Evolutionary conservation across 192 early-diverging fungal genomes (phyloP), one percentile per base, ranked within the genome.

Genomic region (Podila epigama): DNA sequence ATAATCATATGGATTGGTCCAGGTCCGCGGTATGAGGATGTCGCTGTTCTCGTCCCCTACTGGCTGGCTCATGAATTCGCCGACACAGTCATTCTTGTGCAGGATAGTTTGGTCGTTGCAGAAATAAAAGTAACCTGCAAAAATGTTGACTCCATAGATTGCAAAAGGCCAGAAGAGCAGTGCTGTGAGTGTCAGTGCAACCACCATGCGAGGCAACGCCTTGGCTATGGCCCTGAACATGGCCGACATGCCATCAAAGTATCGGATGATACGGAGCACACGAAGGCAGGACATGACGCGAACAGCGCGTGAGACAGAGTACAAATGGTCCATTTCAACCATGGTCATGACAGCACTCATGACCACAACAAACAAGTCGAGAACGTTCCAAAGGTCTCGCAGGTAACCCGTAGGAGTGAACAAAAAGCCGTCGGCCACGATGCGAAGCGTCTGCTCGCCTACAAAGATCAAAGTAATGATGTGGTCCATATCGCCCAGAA

Each of bases 1-100:
- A 52, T 86, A 89, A 0, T 81, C 83, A 64, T 86, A 87, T 12
- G 88, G 88, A 34, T 89, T 89, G 16, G 12, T n/a, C 88, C 88
- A 89, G 16, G 64, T 70, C 15, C 86, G 83, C 20, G 88, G 84
- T 10, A 75, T 70, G 8, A 81, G 63, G 11, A 75, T 75, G 40
- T 72, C 59, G 7, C 53, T 65, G 37, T 68, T 60, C 8, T 75
- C 54, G 16, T 75, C 60, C 2, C 39, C 63, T 18, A 27, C 58
- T 7, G 80, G 70, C 18, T 32, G 27, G 2, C 58, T 57, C 72
- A 75, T 75, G 29, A 55, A 70, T 62, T 89, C 88, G 25, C 60
- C 69, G 5, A 82, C 54, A 53, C 88, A 89, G 2, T 54, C 34
- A 11, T 0, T 15, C 20, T 77, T 83, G 54, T 18, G 37, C 6